Conservation (phyloP, 352 stramenopile genomes). For the Pythium dissotocum region DNA sequence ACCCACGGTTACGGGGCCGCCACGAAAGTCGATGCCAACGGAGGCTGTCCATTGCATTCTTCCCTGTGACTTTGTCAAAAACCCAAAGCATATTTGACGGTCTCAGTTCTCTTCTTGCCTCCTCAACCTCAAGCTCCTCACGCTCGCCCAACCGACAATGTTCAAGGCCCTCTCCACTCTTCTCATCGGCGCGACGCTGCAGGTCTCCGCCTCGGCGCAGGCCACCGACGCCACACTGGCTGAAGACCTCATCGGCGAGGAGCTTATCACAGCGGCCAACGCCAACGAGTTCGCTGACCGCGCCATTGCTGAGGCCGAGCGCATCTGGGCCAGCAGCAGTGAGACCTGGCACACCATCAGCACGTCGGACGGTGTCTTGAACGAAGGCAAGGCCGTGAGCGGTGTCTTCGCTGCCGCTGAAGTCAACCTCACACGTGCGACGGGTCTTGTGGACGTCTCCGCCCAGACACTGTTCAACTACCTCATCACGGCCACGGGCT, state of each 20-base stretch:
- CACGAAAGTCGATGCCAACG: too few species aligned
- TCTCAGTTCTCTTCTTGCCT: not conserved
- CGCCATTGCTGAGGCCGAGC: slow-evolving; percentile 1
- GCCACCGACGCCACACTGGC: slow-evolving; percentile 1
- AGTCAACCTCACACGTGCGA: not conserved
- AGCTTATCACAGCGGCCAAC: slow-evolving; percentile 2
- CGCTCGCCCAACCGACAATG: not conserved
- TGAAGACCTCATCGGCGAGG: slow-evolving; percentile 10
- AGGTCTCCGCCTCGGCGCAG: not conserved
- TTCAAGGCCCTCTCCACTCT: slow-evolving; percentile 8
- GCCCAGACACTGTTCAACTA: not conserved
- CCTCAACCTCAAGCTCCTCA: not conserved
- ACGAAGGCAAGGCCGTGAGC: not conserved
- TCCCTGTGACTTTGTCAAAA: too few species aligned
- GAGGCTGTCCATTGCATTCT: too few species aligned
- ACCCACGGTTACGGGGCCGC: too few species aligned
- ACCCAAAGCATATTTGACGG: not conserved
- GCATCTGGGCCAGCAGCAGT: not conserved
- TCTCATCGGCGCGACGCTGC: slow-evolving; percentile 7
- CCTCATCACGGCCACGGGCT: not conserved
- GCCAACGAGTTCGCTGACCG: slow-evolving; percentile 8
- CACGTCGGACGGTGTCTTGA: not conserved
- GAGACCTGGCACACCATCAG: not conserved
- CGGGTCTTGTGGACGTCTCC: not conserved
- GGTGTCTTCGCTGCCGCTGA: not conserved